Evolutionary conservation across 768 basidiomycete genomes (phyloP).

Genomic region (Lactarius tabidus): DNA sequence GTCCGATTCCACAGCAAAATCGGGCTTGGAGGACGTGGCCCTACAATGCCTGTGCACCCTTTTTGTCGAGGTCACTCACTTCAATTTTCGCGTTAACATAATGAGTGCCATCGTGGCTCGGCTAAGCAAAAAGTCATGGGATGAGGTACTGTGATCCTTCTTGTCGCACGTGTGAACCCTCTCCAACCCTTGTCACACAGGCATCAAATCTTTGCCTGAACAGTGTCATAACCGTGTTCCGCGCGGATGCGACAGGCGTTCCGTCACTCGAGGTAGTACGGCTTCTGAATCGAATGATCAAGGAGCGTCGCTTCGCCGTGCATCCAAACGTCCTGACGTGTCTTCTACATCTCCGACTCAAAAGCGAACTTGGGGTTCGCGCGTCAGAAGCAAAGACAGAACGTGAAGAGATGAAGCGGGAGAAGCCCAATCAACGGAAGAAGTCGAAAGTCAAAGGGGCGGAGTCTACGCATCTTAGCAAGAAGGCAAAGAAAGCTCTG

Average conservation of each 20-base stretch:
- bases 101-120: constrained; percentile 82
- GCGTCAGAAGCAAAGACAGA: constrained; percentile 69
- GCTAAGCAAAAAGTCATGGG: constrained; percentile 85
- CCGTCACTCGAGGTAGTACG: constrained; percentile 88
- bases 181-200: constrained; percentile 40
- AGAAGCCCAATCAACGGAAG: constrained; percentile 42
- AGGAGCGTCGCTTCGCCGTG: constrained; percentile 85
- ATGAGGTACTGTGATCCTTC: constrained; percentile 54
- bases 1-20: constrained; percentile 45
- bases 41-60: constrained; percentile 88
- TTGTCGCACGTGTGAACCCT: constrained; percentile 19
- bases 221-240: constrained; percentile 78
- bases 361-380: constrained; percentile 77
- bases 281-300: constrained; percentile 91
- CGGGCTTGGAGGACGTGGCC: constrained; percentile 60
- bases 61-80: constrained; percentile 80
- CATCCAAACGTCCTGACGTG: constrained; percentile 86
- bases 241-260: constrained; percentile 71
- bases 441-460: constrained; percentile 31
- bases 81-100: constrained; percentile 94
- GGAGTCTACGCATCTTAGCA: constrained; percentile 76
- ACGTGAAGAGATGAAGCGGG: constrained; percentile 39
- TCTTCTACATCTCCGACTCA: constrained; percentile 79
- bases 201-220: constrained; percentile 81
- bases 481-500: constrained; percentile 80